A percentile compares a stretch with the other conserved stretches of the same genome.
These are phyloP conservation scores for Binderoboletus segoi DNA, from an alignment of 1,284 basidiomycete genomes.

Conservation along the genomic window DNA sequence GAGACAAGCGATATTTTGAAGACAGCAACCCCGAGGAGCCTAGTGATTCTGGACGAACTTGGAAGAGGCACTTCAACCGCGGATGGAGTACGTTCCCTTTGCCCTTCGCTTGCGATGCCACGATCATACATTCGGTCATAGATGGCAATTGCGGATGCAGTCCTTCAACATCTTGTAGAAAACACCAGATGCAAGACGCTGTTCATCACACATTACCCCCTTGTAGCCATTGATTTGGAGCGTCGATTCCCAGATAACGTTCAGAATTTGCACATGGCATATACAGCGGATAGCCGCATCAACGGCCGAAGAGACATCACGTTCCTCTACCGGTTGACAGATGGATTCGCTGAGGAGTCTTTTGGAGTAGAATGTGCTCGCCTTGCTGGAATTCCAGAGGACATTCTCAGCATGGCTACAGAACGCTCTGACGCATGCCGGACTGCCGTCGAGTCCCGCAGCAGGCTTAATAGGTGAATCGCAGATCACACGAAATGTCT, in stretches of 20 bases:
- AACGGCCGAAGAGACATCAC: slow-evolving; percentile 79
- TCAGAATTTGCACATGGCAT: slow-evolving; percentile 87
- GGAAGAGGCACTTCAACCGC: slow-evolving; percentile 84
- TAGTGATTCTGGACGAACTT: slow-evolving; percentile 89
- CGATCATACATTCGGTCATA: slow-evolving; percentile 34
- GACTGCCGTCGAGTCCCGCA: slow-evolving; percentile 49
- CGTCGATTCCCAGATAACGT: slow-evolving; percentile 58
- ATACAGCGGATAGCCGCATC: slow-evolving; percentile 62
- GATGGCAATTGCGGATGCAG: slow-evolving; percentile 85
- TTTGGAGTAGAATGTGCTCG: slow-evolving; percentile 91
- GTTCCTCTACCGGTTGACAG: slow-evolving; percentile 78
- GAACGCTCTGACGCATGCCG: slow-evolving; percentile 61
- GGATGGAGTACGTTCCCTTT: slow-evolving; percentile 66
- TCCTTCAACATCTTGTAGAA: slow-evolving; percentile 73
- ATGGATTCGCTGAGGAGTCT: slow-evolving; percentile 76
- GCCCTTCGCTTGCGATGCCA: not conserved
- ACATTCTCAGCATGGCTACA: slow-evolving; percentile 63
- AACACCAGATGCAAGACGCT: slow-evolving; percentile 74
- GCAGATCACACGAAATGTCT: not conserved
- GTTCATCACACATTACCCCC: slow-evolving; percentile 95
- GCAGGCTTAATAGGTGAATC: slow-evolving; percentile 52
- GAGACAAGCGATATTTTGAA: slow-evolving; percentile 92
- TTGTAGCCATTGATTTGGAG: slow-evolving; percentile 62
- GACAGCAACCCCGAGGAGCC: slow-evolving; percentile 67
- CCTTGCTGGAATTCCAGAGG: slow-evolving; percentile 77